Percentiles rank a stretch among this genome's conserved stretches.
phyloP scores from a whole-genome alignment of 441 rosid species.

The Metrosideros polymorpha region DNA sequence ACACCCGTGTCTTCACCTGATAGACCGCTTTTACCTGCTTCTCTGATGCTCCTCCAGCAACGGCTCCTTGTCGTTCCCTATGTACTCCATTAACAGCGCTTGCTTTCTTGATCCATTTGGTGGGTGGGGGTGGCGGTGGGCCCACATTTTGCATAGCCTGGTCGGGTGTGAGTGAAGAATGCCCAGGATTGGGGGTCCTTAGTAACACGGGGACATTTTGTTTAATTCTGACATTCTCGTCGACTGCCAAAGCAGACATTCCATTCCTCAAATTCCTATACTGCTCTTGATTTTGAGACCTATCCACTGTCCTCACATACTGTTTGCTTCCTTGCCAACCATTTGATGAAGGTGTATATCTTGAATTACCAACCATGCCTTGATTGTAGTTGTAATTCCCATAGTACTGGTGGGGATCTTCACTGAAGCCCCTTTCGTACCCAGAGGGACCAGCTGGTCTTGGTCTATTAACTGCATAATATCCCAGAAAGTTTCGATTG shows the following conservation, averaged over 20 bases:
- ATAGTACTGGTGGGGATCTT: conserved; percentile 30
- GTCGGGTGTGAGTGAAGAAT: conserved; percentile 6
- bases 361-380: conserved; percentile 26
- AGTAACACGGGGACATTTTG: conserved; percentile 6
- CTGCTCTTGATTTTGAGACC: conserved; percentile 34
- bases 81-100: conserved; percentile 20
- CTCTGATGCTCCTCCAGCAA: conserved; percentile 23
- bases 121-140: conserved; percentile 54
- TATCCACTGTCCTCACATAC: conserved; percentile 33
- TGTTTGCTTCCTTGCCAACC: conserved; percentile 35
- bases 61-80: conserved; percentile 25
- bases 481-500: conserved; percentile 28
- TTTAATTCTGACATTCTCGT: conserved; percentile 33
- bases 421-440: conserved; percentile 37
- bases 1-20: conserved; percentile 36
- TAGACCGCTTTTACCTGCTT: conserved; percentile 44
- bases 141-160: conserved; percentile 28
- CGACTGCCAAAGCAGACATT: conserved; percentile 38
- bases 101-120: conserved; percentile 40
- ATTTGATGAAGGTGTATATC: conserved; percentile 31
- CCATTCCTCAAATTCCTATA: conserved; percentile 34
- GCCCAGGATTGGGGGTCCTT: conserved; percentile 17
- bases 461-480: conserved; percentile 31
- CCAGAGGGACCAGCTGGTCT: conserved; percentile 57
- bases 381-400: conserved; percentile 35